These are phyloP conservation scores for Cotoneaster glaucophyllus DNA, from an alignment of 306 rosid genomes.

Conservation along the genomic window DNA sequence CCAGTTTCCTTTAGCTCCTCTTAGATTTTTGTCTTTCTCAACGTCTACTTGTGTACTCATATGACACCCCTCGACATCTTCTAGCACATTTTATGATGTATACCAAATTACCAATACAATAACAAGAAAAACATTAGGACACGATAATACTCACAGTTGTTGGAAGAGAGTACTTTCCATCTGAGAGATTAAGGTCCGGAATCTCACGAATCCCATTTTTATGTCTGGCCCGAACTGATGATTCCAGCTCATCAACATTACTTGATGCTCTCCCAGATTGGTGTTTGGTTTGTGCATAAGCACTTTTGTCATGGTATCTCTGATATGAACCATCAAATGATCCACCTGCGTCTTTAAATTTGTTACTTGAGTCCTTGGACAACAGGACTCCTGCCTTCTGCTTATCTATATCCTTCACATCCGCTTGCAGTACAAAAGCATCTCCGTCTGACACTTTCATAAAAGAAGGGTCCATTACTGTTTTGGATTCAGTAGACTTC, in stretches of 20 bases:
- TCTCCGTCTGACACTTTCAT: conserved; percentile 54
- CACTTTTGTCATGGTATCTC: conserved; percentile 62
- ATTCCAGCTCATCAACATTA: conserved; percentile 43
- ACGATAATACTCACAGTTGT: conserved; percentile 49
- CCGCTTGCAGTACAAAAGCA: conserved; percentile 33
- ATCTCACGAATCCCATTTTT: conserved; percentile 59
- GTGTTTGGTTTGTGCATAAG: conserved; percentile 44
- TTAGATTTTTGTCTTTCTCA: not conserved
- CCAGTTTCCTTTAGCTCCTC: not conserved
- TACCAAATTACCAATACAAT: not conserved
- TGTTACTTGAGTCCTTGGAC: conserved; percentile 51
- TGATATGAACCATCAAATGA: conserved; percentile 42
- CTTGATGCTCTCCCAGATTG: conserved; percentile 53
- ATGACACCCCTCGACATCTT: not conserved
- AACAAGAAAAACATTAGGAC: not conserved
- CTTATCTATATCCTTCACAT: conserved; percentile 59
- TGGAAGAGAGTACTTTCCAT: conserved; percentile 44
- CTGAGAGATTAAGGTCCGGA: conserved; percentile 55
- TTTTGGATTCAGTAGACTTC: conserved; percentile 51
- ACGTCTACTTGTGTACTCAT: not conserved
- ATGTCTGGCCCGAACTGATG: conserved; percentile 40
- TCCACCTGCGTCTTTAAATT: conserved; percentile 56
- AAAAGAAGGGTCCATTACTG: conserved; percentile 45
- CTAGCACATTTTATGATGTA: not conserved
- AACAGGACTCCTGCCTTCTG: conserved; percentile 44